Evolutionary conservation across 2,329 filamentous ascomycete genomes (phyloP).

Genomic region (Daldinia sp.): DNA sequence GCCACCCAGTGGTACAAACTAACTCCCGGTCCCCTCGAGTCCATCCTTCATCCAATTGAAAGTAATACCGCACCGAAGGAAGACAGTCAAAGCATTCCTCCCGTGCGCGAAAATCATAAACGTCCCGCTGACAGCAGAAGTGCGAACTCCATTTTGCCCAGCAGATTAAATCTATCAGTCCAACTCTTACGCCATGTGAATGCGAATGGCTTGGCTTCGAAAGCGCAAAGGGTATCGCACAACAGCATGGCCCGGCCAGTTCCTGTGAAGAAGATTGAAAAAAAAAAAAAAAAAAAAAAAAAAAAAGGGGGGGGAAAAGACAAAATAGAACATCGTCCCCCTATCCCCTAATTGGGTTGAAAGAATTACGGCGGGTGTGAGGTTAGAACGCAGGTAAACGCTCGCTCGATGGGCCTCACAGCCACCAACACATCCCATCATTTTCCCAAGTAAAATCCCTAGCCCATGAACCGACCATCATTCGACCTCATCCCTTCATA

Average conservation of each 20-base stretch:
- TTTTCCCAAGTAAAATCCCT: constrained; percentile 15
- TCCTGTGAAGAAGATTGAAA: constrained; percentile 47
- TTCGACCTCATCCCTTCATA: constrained; percentile 45
- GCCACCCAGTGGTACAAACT: constrained; percentile 36
- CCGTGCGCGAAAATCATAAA: constrained; percentile 21
- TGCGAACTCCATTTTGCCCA: constrained; percentile 54
- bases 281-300: constrained; percentile 30
- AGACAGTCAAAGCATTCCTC: constrained; percentile 16
- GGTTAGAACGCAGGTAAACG: constrained; percentile 42
- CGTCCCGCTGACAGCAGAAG: constrained; percentile 51
- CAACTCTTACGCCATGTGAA: constrained; percentile 52
- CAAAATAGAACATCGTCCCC: constrained; percentile 45
- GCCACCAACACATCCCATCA: constrained; percentile 34
- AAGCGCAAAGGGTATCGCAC: constrained; percentile 52
- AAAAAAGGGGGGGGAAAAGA: no score
- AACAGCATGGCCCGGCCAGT: constrained; percentile 52
- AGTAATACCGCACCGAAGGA: constrained; percentile 36
- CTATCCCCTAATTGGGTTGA: constrained; percentile 25
- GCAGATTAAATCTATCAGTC: constrained; percentile 52
- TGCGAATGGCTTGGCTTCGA: constrained; percentile 50
- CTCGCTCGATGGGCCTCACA: constrained; percentile 30
- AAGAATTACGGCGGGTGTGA: constrained; percentile 40
- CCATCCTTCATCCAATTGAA: constrained; percentile 34
- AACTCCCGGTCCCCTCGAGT: constrained; percentile 39
- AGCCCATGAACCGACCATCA: constrained; percentile 30